Evolutionary conservation across 352 stramenopile genomes (phyloP).

Genomic region (Phytophthora crassamura): DNA sequence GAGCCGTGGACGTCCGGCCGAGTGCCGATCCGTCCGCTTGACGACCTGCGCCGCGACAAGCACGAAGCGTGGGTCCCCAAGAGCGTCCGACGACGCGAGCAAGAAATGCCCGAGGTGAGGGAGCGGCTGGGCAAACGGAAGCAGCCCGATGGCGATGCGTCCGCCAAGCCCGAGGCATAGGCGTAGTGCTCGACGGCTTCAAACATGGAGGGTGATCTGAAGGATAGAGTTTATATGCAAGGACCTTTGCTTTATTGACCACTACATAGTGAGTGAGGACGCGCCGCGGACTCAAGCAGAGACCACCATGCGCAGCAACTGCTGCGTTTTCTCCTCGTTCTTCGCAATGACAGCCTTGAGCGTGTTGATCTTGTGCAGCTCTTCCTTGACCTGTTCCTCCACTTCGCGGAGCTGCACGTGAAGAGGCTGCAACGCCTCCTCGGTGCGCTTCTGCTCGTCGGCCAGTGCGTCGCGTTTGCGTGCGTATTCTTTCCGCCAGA

Average conservation of each 20-base stretch:
- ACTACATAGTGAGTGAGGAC: too few species aligned
- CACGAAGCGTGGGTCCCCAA: slow-evolving; percentile 75
- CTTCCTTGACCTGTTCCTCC: slow-evolving; percentile 92
- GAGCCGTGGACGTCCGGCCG: slow-evolving; percentile 53
- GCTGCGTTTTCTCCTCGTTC: slow-evolving; percentile 93
- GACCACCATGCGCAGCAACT: slow-evolving; percentile 90
- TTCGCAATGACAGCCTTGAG: slow-evolving; percentile 93
- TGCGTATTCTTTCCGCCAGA: slow-evolving; percentile 90
- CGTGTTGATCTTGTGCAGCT: slow-evolving; percentile 92
- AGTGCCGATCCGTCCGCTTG: slow-evolving; percentile 50
- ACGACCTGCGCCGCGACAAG: slow-evolving; percentile 69
- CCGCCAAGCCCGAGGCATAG: neutral
- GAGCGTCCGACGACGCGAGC: slow-evolving; percentile 61
- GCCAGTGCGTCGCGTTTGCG: slow-evolving; percentile 81
- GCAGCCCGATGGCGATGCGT: slow-evolving; percentile 16
- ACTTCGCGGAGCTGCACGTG: slow-evolving; percentile 86
- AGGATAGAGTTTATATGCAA: slow-evolving; percentile 30
- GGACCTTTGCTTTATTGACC: neutral
- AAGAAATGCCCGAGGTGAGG: slow-evolving; percentile 68
- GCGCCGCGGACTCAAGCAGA: slow-evolving; percentile 52
- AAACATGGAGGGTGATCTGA: neutral
- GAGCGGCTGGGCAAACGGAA: slow-evolving; percentile 54
- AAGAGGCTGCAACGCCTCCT: slow-evolving; percentile 86
- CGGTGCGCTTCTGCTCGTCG: slow-evolving; percentile 86
- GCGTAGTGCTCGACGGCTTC: too few species aligned